Conservation (phyloP, 495 filamentous ascomycete species). For the Hypoxylon subgilvum region DNA sequence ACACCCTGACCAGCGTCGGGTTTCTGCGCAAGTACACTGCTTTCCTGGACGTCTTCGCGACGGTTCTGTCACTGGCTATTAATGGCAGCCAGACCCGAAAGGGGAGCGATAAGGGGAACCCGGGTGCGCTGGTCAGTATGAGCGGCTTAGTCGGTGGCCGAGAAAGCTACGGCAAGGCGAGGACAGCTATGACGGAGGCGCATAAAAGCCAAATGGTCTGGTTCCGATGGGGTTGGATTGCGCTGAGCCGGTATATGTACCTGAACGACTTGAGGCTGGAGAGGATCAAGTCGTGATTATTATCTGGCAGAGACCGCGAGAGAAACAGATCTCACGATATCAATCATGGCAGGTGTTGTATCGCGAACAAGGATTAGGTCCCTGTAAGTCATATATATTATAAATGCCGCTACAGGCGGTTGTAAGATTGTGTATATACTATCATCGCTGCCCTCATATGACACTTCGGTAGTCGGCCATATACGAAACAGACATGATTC, state of each 20-base stretch:
- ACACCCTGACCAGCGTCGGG: conserved; percentile 75
- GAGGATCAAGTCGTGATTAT: conserved; percentile 37
- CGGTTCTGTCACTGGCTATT: conserved; percentile 59
- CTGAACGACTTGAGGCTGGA: conserved; percentile 86
- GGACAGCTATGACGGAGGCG: conserved; percentile 82
- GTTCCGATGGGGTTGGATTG: conserved; percentile 98
- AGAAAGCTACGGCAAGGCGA: conserved; percentile 65
- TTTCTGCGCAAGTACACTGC: conserved; percentile 80
- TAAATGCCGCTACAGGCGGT: background rate
- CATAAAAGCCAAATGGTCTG: conserved; percentile 97
- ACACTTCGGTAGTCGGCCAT: background rate
- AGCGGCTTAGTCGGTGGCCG: conserved; percentile 59
- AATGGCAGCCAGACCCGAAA: conserved; percentile 31
- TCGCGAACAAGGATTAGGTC: background rate
- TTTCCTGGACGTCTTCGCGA: conserved; percentile 73
- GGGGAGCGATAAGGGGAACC: conserved; percentile 49
- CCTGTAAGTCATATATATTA: background rate
- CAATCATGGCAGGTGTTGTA: background rate
- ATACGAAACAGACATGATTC: background rate
- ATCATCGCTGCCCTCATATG: background rate
- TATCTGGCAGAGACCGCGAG: background rate
- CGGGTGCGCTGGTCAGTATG: conserved; percentile 69
- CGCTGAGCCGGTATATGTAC: conserved; percentile 89
- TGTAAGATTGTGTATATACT: conserved; percentile 2
- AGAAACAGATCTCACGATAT: background rate